Percentiles rank a stretch among this genome's conserved stretches.
Conservation (phyloP, 192 early-diverging fungal genomes). For the Bifiguratus adelaidae region DNA sequence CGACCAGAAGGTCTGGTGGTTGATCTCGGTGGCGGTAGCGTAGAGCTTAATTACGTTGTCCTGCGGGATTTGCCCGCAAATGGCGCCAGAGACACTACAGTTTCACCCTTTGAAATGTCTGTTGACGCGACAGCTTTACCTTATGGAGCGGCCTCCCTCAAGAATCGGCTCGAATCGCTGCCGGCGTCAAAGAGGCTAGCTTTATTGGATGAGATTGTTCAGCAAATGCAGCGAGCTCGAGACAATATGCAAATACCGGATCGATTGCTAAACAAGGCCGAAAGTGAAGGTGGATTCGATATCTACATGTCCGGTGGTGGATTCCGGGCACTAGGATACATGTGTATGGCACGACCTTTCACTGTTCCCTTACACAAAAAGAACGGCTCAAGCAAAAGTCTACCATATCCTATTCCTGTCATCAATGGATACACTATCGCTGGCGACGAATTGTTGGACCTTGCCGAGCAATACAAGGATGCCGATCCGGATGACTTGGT, state of each 20-base stretch:
- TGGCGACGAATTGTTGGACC: slow-evolving; percentile 18
- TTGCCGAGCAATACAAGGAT: slow-evolving; percentile 22
- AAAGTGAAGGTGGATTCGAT: slow-evolving; percentile 18
- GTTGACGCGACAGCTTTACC: slow-evolving; percentile 25
- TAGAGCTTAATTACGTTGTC: slow-evolving; percentile 42
- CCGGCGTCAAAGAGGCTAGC: slow-evolving; percentile 1
- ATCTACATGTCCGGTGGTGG: slow-evolving; percentile 44
- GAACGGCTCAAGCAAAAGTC: slow-evolving; percentile 13
- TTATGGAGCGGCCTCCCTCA: slow-evolving; percentile 39
- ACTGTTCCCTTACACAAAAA: no score
- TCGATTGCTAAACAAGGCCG: slow-evolving; percentile 2
- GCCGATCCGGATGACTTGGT: slow-evolving; percentile 14
- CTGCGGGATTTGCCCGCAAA: no score
- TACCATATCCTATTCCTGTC: slow-evolving; percentile 35
- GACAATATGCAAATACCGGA: slow-evolving; percentile 8
- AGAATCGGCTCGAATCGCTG: slow-evolving; percentile 24
- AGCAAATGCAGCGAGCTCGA: slow-evolving; percentile 23
- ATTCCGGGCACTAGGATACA: slow-evolving; percentile 39
- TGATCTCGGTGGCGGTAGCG: slow-evolving; percentile 45
- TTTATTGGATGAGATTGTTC: slow-evolving; percentile 15
- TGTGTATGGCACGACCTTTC: slow-evolving; percentile 43
- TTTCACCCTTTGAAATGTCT: slow-evolving; percentile 15
- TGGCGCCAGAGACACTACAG: no score
- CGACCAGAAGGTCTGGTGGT: slow-evolving; percentile 37
- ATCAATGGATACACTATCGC: slow-evolving; percentile 41